These are phyloP conservation scores for Pisolithus orientalis DNA, from an alignment of 768 basidiomycete species.

Conservation along the genomic window DNA sequence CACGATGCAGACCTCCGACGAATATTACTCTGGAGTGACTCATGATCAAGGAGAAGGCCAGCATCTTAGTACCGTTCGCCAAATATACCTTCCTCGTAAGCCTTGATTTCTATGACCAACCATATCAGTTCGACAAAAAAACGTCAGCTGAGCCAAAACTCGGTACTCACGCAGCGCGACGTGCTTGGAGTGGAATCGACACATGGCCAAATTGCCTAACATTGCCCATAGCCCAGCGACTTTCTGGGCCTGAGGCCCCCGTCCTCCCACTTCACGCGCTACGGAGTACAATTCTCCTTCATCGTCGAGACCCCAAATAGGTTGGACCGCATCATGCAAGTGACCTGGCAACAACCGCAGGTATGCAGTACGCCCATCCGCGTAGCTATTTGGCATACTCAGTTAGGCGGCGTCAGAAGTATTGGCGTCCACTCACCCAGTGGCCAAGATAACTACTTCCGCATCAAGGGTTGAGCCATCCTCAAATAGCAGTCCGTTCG, in stretches of 20 bases:
- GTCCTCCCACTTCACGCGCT: conserved; percentile 45
- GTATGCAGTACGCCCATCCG: conserved; percentile 1
- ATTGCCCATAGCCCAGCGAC: conserved; percentile 44
- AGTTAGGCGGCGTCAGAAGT: not conserved
- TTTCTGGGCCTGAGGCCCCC: conserved; percentile 6
- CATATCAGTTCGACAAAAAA: not conserved
- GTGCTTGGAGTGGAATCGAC: conserved; percentile 64
- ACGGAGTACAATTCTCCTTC: conserved; percentile 13
- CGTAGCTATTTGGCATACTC: not conserved
- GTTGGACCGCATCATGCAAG: conserved; percentile 6
- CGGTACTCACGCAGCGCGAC: conserved; percentile 52
- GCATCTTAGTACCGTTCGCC: conserved; percentile 13
- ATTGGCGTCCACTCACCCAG: conserved; percentile 36
- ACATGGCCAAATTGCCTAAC: conserved; percentile 57
- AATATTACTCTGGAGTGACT: too few relatives aligned
- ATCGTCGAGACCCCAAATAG: conserved; percentile 17
- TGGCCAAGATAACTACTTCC: conserved; percentile 56
- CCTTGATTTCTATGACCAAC: conserved; percentile 56
- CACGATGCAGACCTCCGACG: too few relatives aligned
- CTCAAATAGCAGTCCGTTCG: conserved; percentile 40
- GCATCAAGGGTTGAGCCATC: conserved; percentile 41
- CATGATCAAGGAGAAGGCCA: too few relatives aligned
- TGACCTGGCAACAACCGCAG: conserved; percentile 1
- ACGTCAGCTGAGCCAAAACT: not conserved
- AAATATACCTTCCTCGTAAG: conserved; percentile 47